Evolutionary conservation across 2,329 filamentous ascomycete species (phyloP).

Genomic region (Fusarium pininemorale): DNA sequence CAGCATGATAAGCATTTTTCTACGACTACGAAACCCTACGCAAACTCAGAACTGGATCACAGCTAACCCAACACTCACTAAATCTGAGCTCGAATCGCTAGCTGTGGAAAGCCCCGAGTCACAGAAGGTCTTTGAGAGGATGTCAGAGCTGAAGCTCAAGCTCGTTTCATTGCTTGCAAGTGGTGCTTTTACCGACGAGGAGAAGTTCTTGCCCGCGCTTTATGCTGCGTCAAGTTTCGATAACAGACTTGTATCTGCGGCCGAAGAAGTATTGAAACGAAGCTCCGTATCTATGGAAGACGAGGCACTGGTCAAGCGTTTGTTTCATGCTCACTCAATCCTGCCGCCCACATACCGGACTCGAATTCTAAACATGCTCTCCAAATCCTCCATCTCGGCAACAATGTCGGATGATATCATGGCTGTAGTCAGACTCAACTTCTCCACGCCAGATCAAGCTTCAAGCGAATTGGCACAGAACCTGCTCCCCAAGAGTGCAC

Average conservation of each 20-base stretch:
- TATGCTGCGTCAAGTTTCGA: slow-evolving; percentile 86
- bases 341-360: slow-evolving; percentile 78
- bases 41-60: slow-evolving; percentile 45
- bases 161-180: slow-evolving; percentile 79
- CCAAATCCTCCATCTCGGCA: slow-evolving; percentile 79
- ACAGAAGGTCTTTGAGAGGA: slow-evolving; percentile 62
- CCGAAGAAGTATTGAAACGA: slow-evolving; percentile 88
- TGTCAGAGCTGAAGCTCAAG: slow-evolving; percentile 61
- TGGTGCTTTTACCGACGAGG: slow-evolving; percentile 83
- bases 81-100: slow-evolving; percentile 45
- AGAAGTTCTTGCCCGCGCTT: slow-evolving; percentile 84
- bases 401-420: slow-evolving; percentile 74
- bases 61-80: slow-evolving; percentile 48
- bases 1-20: slow-evolving; percentile 77
- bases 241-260: slow-evolving; percentile 81
- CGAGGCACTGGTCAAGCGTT: slow-evolving; percentile 64
- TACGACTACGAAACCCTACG: slow-evolving; percentile 55
- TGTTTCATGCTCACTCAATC: slow-evolving; percentile 80
- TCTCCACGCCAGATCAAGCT: slow-evolving; percentile 46
- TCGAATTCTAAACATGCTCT: slow-evolving; percentile 78
- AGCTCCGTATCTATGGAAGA: slow-evolving; percentile 80
- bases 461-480: slow-evolving; percentile 17
- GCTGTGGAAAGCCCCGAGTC: slow-evolving; percentile 60
- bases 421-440: slow-evolving; percentile 75
- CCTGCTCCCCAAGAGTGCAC: slow-evolving; percentile 59